Percentiles rank a stretch among this genome's conserved stretches.
phyloP scores from a whole-genome alignment of 306 rosid genomes.

The Quercus aquifolioides region DNA sequence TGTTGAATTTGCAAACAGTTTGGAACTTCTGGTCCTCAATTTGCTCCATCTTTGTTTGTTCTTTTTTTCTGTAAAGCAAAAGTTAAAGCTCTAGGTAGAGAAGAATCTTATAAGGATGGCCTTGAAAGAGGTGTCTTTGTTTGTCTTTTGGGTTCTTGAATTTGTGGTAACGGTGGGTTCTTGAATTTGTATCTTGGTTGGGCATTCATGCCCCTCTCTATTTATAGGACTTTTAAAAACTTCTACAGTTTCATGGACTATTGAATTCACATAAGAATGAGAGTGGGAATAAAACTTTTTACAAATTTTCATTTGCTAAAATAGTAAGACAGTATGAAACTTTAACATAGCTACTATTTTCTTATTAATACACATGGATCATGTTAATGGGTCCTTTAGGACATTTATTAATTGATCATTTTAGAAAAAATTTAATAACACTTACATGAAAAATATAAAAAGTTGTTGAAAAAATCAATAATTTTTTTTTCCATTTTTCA shows the following conservation, averaged over 20 bases:
- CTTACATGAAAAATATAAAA: too few species aligned
- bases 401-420: too few species aligned
- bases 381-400: too few species aligned
- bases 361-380: too few species aligned
- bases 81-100: background rate
- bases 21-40: constrained; percentile 14
- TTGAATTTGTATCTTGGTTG: background rate
- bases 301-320: too few species aligned
- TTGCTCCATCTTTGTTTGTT: constrained; percentile 26
- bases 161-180: background rate
- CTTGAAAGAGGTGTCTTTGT: background rate
- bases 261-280: constrained; percentile 1
- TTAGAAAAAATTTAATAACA: too few species aligned
- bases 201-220: background rate
- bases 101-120: background rate
- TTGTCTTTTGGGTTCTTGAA: background rate
- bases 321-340: too few species aligned
- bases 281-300: too few species aligned
- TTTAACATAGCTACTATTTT: too few species aligned
- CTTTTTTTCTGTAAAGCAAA: background rate
- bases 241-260: constrained; percentile 2
- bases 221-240: constrained; percentile 28
- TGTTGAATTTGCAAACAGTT: constrained; percentile 6
- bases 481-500: too few species aligned
- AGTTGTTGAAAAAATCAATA: too few species aligned